phyloP scores from a whole-genome alignment of 31 red algal genomes.

The Endocladia muricata region DNA sequence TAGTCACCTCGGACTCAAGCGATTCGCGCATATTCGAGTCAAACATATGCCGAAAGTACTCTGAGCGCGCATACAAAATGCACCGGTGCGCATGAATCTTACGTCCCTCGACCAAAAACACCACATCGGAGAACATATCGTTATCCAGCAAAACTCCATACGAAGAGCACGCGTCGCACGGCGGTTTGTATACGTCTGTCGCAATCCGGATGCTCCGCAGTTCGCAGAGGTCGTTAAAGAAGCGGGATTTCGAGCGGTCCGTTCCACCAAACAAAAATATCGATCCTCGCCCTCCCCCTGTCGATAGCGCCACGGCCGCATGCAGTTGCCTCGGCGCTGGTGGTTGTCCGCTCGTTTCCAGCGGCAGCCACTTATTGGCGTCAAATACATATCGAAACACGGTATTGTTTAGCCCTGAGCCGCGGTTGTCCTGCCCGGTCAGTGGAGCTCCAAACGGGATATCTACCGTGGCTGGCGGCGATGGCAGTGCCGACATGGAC shows the following conservation, averaged over 20 bases:
- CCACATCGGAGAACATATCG: conserved; percentile 67
- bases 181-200: neutral
- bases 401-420: conserved; percentile 72
- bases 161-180: conserved; percentile 45
- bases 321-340: conserved; percentile 86
- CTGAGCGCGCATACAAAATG: conserved; percentile 77
- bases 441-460: neutral
- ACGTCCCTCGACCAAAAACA: conserved; percentile 64
- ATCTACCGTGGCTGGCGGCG: neutral
- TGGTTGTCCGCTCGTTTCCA: conserved; percentile 54
- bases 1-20: conserved; percentile 52
- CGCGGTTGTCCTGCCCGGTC: conserved; percentile 19
- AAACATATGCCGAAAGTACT: conserved; percentile 94
- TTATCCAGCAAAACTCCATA: conserved; percentile 43
- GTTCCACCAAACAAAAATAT: conserved; percentile 89
- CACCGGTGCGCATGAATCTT: conserved; percentile 78
- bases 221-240: conserved; percentile 79
- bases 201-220: conserved; percentile 62
- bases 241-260: conserved; percentile 75
- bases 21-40: conserved; percentile 82
- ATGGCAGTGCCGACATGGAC: neutral
- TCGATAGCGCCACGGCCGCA: conserved; percentile 59
- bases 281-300: conserved; percentile 22
- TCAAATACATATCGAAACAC: conserved; percentile 90
- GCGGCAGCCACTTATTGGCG: conserved; percentile 61